Percentiles rank a stretch among this genome's conserved stretches.
Conservation (phyloP, 139 green algal species). For the Tetradesmus lagerheimii region DNA sequence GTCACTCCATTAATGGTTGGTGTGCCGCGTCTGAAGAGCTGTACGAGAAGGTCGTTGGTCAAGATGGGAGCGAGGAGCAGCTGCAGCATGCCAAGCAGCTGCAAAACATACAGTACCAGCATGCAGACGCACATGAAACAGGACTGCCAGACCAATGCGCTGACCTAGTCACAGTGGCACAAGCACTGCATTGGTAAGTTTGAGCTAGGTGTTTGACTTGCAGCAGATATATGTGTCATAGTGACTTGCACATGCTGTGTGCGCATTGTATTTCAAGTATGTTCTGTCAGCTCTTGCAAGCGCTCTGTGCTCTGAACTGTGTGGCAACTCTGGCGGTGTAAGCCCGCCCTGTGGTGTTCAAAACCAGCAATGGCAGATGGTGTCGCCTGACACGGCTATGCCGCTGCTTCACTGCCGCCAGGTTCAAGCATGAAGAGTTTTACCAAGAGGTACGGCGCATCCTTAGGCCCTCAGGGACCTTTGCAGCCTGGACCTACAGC, state of each 20-base stretch:
- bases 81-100: conserved; percentile 7
- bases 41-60: neutral
- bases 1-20: neutral
- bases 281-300: no score
- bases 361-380: neutral
- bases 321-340: no score
- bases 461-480: neutral
- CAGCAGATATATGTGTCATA: no score
- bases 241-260: no score
- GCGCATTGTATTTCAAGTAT: no score
- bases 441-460: conserved; percentile 31
- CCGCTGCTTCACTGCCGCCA: neutral
- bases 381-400: no score
- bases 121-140: conserved; percentile 16
- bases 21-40: neutral
- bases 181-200: conserved; percentile 35
- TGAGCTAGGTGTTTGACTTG: no score
- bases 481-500: conserved; percentile 38
- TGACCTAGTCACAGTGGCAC: conserved; percentile 32
- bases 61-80: conserved; percentile 24
- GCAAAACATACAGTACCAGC: conserved; percentile 13
- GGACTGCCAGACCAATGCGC: conserved; percentile 19
- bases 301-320: no score
- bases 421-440: conserved; percentile 1
- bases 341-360: no score